Percentiles rank a stretch among this genome's conserved stretches.
phyloP scores from a whole-genome alignment of 2,329 filamentous ascomycete genomes.

The Triangularia verruculosa region DNA sequence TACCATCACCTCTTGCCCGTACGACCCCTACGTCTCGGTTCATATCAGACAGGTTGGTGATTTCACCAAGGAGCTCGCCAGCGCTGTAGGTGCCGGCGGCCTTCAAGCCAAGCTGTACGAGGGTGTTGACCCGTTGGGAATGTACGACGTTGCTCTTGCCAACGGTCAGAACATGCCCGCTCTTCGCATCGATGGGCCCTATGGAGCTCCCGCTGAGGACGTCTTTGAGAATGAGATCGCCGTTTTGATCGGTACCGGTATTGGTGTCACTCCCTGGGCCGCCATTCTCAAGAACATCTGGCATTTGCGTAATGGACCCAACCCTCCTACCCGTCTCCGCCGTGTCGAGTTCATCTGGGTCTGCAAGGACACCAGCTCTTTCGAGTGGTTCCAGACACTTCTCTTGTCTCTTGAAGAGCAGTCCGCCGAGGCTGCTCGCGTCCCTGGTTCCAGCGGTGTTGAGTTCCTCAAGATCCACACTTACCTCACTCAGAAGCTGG shows the following conservation, averaged over 20 bases:
- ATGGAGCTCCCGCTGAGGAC: constrained; percentile 94
- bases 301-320: constrained; percentile 86
- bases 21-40: constrained; percentile 89
- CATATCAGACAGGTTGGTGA: constrained; percentile 96
- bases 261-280: constrained; percentile 84
- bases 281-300: constrained; percentile 95
- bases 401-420: constrained; percentile 88
- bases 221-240: constrained; percentile 93
- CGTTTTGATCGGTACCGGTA: constrained; percentile 80
- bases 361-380: constrained; percentile 90
- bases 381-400: constrained; percentile 98
- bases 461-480: constrained; percentile 98
- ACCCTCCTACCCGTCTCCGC: constrained; percentile 82
- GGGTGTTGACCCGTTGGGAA: constrained; percentile 84
- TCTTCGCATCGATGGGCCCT: constrained; percentile 90
- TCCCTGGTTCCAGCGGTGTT: constrained; percentile 63
- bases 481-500: constrained; percentile 90
- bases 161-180: constrained; percentile 90
- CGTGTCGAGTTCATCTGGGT: constrained; percentile 99
- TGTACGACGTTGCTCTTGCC: constrained; percentile 95
- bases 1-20: constrained; percentile 97
- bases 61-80: constrained; percentile 90
- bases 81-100: constrained; percentile 86
- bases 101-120: constrained; percentile 89
- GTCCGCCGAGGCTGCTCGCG: constrained; percentile 65